Base-by-base conservation (phyloP, 306 rosid species). In the Delonix regia region DNA sequence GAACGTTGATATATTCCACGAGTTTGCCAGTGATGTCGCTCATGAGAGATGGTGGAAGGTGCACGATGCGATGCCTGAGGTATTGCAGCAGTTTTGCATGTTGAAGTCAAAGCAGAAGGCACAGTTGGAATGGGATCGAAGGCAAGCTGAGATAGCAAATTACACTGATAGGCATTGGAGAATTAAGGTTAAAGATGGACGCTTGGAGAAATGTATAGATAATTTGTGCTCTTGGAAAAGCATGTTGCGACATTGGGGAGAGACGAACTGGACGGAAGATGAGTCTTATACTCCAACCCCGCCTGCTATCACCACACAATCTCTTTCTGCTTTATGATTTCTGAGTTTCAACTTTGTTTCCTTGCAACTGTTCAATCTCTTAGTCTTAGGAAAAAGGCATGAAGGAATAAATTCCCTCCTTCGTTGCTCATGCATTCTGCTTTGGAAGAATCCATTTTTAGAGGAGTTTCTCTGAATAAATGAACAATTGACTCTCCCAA, bases 231-330 rank as follows among this genome's bases (percentile, higher is more conserved):
- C 83, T 53, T 95, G 99, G 99, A 91, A 91, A 77, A 81, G 80
- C 74, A 95, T 95, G 99, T 81, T 91, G 84, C 65, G 76, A 91
- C 99, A 92, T 11, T 95, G 99, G 99, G 98, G 98, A 22, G 99
- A 95, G 87, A 88, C 91, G 27, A 95, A 95, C 77, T 95, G 99
- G 99, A 92, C 99, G 0, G 94, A 92, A 52, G 90, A 84, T 61
- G 91, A 81, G 64, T 78, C 72, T 42, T 76, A 82, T 38, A 42
- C 63, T 66, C 91, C 84, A 36, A 71, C 94, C 27, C 96, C 97
- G 4, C 97, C 93, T 64, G 56, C 89, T 0, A 78, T 86, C 55
- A 24, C 85, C 3, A 33, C 45, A 5, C 24, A 74, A 21, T 74
- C 85, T 73, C 89, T 86, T 76, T 38, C 86, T 53, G 75, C 56